Base-by-base conservation (phyloP, 768 basidiomycete species). In the Galerina sulciceps region DNA sequence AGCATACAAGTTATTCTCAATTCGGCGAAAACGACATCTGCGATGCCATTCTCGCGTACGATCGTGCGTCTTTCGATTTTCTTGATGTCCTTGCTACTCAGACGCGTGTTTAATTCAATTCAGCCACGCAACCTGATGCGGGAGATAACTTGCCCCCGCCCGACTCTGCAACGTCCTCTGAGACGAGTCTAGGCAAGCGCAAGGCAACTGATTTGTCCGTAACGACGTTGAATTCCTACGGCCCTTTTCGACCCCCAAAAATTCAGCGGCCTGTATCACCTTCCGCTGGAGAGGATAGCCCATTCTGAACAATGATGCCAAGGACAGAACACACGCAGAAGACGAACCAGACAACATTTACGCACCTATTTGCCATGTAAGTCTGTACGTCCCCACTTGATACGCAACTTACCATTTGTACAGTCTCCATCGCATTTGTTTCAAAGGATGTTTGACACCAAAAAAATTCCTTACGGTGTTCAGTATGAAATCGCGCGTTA, bases 401-500 rank as follows among this genome's bases (percentile, higher is more conserved):
- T 31, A 10, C 13, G 38, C 20, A 46, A 38, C 35, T 46, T 38
- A 6, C 44, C 31, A 10, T n/a, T 40, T 18, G 5, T 18, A 10
- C 36, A 74, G 73, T 71, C 68, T 1, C 69, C 73, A 0, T 46
- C 57, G 17, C 46, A 57, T 17, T 18, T 22, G 6, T 15, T 71
- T 10, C 70, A 73, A 55, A 38, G 51, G 6, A 47, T 57, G 22
- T 67, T 80, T 46, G 63, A 75, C n/a, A 26, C 44, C 8, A 64
- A 67, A 36, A 66, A 68, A 1, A 57, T 83, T 4, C 72, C 76
- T 2, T 81, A 75, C 56, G 81, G 83, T 9, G 79, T 78, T 1
- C 85, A 82, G 53, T 87, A 81, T 70, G 83, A 86, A 62, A 75
- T 87, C 22, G 81, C 79, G 0, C 77, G 83, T 1, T 69, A 77